These are phyloP conservation scores for Talaromyces sp. DNA, from an alignment of 2,329 filamentous ascomycete genomes.

Conservation along the genomic window DNA sequence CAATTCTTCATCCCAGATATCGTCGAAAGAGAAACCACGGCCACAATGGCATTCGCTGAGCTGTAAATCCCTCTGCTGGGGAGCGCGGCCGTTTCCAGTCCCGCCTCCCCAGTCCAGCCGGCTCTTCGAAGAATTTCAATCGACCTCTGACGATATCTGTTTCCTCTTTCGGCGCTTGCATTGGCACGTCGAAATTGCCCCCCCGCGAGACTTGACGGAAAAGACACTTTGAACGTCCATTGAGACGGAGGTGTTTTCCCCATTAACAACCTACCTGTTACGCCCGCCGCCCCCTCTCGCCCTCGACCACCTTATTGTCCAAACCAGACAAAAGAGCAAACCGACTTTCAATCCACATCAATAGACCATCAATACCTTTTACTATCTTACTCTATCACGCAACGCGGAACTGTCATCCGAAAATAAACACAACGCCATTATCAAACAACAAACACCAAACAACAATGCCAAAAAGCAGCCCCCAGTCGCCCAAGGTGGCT, in stretches of 20 bases:
- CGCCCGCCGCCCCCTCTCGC: slow-evolving; percentile 6
- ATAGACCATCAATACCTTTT: background rate
- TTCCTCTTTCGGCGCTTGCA: slow-evolving; percentile 44
- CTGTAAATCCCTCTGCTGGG: slow-evolving; percentile 85
- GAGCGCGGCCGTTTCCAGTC: slow-evolving; percentile 48
- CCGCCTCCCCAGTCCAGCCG: slow-evolving; percentile 75
- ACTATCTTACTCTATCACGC: background rate
- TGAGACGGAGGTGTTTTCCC: slow-evolving; percentile 34
- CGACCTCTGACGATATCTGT: slow-evolving; percentile 51
- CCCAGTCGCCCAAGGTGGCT: slow-evolving; percentile 23
- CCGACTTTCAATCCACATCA: too few relatives aligned
- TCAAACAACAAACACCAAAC: background rate
- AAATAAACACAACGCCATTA: background rate
- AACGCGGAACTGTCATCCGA: background rate
- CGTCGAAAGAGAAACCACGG: slow-evolving; percentile 63
- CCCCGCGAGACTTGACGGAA: slow-evolving; percentile 34
- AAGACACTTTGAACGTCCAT: slow-evolving; percentile 33
- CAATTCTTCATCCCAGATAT: slow-evolving; percentile 49
- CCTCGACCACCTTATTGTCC: too few relatives aligned
- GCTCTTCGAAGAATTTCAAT: slow-evolving; percentile 68
- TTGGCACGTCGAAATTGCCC: slow-evolving; percentile 59
- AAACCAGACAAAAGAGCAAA: too few relatives aligned
- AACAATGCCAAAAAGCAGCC: slow-evolving; percentile 21
- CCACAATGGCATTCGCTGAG: slow-evolving; percentile 73
- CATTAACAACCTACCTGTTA: slow-evolving; percentile 14